Evolutionary conservation across 208 protist genomes (phyloP), one percentile per base, ranked within the genome.

Genomic region (Acanthamoeba royreba): DNA sequence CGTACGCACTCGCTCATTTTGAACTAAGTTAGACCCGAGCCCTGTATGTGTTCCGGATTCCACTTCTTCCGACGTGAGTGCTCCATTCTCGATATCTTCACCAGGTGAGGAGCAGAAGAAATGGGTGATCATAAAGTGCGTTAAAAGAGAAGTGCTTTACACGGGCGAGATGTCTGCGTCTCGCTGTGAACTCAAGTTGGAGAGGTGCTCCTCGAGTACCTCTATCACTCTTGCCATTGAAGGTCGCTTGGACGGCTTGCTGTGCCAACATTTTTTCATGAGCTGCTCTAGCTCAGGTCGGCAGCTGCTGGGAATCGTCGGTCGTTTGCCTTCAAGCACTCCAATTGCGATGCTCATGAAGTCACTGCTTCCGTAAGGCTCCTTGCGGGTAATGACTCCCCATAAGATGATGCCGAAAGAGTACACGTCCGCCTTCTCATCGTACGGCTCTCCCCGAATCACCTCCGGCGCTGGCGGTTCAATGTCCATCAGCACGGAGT

Each of bases 341-440:
- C 63, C 83, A n/a, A 90, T 43, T 42, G 83, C 43, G 25, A 90
- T 49, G 28, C 83, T 49, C 83, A 90, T 72, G 31, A 90, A 90
- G 49, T 90, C 63, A 49, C 83, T 43, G 11, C 83, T 49, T 22
- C 52, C 47, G 49, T 90, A 90, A 35, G 83, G 83, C 83, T 90
- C 38, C 40, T 69, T 90, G 17, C 83, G 47, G 4, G 83, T 90
- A 22, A 90, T 31, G 13, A 90, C 83, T 35, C 63, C 83, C 83
- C 83, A 90, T 49, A 66, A 17, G 83, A 90, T 90, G 22, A 90
- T 66, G 33, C 83, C 83, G 53, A 90, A 90, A 25, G 9, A 28
- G 83, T 90, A 90, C n/a, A 90, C 83, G 40, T 90, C 83, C 4
- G 83, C 83, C 13, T 7, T 25, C 40, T 90, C 83, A 42, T 22